A percentile compares a stretch with the other conserved stretches of the same genome.
These are phyloP conservation scores for Avena atlantica DNA, from an alignment of 176 grass and related monocot genomes.

Conservation along the genomic window DNA sequence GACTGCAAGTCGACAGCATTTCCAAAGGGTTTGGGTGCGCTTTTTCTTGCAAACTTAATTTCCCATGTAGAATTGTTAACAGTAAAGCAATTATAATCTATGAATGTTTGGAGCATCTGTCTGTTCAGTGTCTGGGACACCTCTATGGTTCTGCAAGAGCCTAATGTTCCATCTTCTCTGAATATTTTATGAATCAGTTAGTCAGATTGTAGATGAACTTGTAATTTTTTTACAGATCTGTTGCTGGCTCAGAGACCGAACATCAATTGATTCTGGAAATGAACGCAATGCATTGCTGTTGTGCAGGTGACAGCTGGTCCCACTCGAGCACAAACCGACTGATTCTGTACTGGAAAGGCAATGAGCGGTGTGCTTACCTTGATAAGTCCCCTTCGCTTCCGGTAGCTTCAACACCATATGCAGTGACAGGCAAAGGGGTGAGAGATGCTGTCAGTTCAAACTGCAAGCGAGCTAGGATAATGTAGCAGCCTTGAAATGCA, in stretches of 20 bases:
- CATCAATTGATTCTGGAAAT: not conserved
- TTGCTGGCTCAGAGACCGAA: not conserved
- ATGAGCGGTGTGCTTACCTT: constrained; percentile 68
- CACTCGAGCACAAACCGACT: constrained; percentile 86
- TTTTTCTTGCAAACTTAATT: not conserved
- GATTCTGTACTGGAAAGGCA: constrained; percentile 89
- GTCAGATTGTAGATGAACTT: not conserved
- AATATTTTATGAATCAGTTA: not conserved
- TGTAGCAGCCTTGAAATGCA: constrained; percentile 17
- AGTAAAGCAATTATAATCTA: not conserved
- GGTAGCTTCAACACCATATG: constrained; percentile 77
- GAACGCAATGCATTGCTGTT: constrained; percentile 18
- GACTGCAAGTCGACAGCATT: not conserved
- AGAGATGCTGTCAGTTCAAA: constrained; percentile 48
- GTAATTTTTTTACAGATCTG: not conserved
- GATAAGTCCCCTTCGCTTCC: constrained; percentile 93
- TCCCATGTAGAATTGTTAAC: not conserved
- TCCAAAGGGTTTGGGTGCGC: not conserved
- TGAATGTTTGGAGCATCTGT: not conserved
- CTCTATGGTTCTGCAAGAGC: not conserved
- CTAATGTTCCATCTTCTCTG: not conserved
- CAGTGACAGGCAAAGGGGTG: constrained; percentile 77
- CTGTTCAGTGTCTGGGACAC: not conserved
- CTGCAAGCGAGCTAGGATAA: constrained; percentile 54
- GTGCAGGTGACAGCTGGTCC: constrained; percentile 94